Conservation (phyloP, 2,329 filamentous ascomycete genomes). For the Cordyceps pruinosa region DNA sequence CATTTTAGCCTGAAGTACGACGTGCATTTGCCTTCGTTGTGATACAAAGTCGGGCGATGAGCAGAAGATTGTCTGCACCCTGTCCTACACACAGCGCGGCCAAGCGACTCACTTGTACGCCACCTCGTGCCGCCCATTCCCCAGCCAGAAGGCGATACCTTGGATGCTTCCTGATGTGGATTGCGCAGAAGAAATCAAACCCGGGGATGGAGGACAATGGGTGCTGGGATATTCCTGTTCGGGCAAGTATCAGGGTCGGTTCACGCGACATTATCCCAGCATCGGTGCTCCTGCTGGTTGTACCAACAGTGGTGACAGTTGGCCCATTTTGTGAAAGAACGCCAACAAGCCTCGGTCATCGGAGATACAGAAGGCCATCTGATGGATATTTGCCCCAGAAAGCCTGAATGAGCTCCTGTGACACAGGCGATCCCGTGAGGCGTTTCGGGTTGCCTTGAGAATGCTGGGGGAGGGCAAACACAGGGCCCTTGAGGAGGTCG, state of each 20-base stretch:
- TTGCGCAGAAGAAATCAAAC: no score
- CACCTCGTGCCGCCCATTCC: not conserved
- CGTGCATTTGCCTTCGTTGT: not conserved
- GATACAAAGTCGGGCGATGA: not conserved
- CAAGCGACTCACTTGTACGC: not conserved
- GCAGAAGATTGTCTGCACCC: not conserved
- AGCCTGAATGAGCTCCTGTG: not conserved
- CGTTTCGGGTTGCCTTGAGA: not conserved
- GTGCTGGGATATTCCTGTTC: no score
- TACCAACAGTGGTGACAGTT: no score
- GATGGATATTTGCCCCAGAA: not conserved
- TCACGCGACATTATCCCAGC: no score
- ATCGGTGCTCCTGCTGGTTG: no score
- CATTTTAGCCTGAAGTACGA: not conserved
- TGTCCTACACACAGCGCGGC: not conserved
- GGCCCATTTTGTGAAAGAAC: not conserved
- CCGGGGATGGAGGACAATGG: no score
- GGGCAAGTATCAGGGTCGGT: no score
- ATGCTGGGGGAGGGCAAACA: not conserved
- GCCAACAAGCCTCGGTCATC: not conserved
- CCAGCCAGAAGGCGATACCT: no score
- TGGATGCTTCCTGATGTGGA: not conserved
- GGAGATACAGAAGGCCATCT: not conserved
- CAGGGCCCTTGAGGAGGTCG: not conserved
- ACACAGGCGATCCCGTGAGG: not conserved